Conservation (phyloP, 202 grass and related monocot genomes). For the Zizania palustris region DNA sequence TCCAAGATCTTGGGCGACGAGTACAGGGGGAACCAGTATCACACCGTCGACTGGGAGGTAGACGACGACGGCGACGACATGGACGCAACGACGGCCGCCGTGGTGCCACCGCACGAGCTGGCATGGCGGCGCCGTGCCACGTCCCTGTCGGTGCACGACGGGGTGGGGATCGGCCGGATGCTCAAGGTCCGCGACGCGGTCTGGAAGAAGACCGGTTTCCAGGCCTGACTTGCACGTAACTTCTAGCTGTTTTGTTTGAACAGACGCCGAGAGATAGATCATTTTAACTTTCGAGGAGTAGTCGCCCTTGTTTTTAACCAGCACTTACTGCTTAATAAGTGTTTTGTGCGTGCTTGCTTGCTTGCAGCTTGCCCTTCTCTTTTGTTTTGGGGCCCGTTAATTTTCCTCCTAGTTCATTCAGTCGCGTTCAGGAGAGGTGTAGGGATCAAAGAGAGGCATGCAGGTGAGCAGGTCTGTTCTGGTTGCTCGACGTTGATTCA, state of each 20-base stretch:
- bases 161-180: constrained; percentile 55
- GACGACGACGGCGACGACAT: constrained; percentile 55
- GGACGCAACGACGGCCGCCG: not conserved
- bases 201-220: constrained; percentile 85
- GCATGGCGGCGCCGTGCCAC: constrained; percentile 58
- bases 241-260: constrained; percentile 15
- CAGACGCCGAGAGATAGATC: not conserved
- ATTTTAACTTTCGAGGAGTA: not conserved
- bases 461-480: not conserved
- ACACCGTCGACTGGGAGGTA: constrained; percentile 41
- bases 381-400: not conserved
- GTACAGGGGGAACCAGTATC: constrained; percentile 30
- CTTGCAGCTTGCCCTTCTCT: not conserved
- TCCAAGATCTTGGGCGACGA: constrained; percentile 76
- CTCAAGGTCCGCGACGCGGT: constrained; percentile 94
- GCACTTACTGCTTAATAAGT: not conserved
- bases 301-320: not conserved
- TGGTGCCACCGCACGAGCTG: constrained; percentile 84
- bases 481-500: not conserved
- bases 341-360: not conserved
- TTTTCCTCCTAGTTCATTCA: not conserved
- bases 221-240: constrained; percentile 51
- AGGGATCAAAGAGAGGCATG: no score
- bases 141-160: constrained; percentile 68
- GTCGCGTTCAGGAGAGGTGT: not conserved